phyloP scores from a whole-genome alignment of 495 filamentous ascomycete species.

The Rusavskia elegans region DNA sequence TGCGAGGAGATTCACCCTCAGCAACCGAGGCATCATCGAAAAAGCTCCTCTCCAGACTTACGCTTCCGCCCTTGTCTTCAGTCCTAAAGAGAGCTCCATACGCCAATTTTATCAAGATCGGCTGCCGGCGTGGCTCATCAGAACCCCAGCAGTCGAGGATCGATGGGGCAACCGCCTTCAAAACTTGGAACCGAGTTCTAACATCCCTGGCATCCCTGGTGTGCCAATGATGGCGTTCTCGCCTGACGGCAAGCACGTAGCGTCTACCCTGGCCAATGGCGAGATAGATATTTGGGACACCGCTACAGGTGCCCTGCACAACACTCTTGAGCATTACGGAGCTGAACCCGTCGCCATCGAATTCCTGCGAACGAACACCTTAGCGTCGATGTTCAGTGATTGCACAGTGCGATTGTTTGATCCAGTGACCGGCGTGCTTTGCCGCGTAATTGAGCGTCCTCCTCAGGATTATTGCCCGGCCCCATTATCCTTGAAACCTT shows the following conservation, averaged over 20 bases:
- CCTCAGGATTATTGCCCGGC: not conserved
- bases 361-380: not conserved
- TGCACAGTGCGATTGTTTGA: conserved; percentile 14
- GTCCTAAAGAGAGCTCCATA: conserved; percentile 12
- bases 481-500: not conserved
- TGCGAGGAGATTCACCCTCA: conserved; percentile 5
- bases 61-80: conserved; percentile 15
- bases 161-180: conserved; percentile 9
- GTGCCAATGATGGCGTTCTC: conserved; percentile 17
- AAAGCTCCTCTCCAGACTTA: conserved; percentile 16
- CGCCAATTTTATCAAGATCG: not conserved
- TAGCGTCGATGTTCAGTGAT: conserved; percentile 12
- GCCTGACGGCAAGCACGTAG: conserved; percentile 11
- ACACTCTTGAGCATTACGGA: conserved; percentile 2
- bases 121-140: conserved; percentile 16
- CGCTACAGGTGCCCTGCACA: conserved; percentile 2
- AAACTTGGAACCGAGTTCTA: conserved; percentile 9
- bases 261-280: conserved; percentile 3
- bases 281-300: conserved; percentile 14
- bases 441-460: too few relatives aligned
- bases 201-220: too few relatives aligned
- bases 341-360: not conserved
- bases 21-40: conserved; percentile 10
- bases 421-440: conserved; percentile 7
- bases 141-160: conserved; percentile 11